Conservation (phyloP, 2,329 filamentous ascomycete genomes). For the Fusarium sarcochroum region DNA sequence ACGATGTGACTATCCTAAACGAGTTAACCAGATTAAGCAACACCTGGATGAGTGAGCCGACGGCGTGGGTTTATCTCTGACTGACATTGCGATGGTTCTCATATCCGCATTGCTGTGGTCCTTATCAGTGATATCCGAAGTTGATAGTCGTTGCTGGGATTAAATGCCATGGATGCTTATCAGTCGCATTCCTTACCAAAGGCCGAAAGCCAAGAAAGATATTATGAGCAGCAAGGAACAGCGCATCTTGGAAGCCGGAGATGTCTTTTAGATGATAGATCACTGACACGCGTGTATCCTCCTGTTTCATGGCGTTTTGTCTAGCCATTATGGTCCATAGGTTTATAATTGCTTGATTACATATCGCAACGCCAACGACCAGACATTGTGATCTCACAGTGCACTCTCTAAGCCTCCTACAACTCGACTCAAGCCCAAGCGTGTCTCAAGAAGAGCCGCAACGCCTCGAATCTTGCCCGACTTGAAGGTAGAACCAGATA, state of each 20-base stretch:
- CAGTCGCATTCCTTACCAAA: constrained; percentile 30
- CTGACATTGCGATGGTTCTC: neutral
- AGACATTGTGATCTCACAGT: neutral
- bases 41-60: constrained; percentile 12
- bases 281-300: neutral
- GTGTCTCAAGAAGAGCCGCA: constrained; percentile 6
- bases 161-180: constrained; percentile 47
- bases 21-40: constrained; percentile 23
- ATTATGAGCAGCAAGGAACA: constrained; percentile 16
- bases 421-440: neutral
- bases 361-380: neutral
- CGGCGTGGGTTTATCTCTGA: constrained; percentile 10
- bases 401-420: neutral
- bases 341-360: neutral
- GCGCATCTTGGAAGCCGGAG: neutral
- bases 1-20: constrained; percentile 31
- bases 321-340: neutral
- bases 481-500: neutral
- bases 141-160: constrained; percentile 20
- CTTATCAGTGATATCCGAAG: constrained; percentile 38
- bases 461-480: neutral
- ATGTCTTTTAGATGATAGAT: constrained; percentile 22
- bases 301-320: constrained; percentile 6
- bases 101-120: constrained; percentile 6
- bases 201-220: constrained; percentile 10